Percentiles rank a stretch among this genome's conserved stretches.
These are phyloP conservation scores for Pseudonitzschia pungens DNA, from an alignment of 108 stramenopile genomes.

Conservation along the genomic window DNA sequence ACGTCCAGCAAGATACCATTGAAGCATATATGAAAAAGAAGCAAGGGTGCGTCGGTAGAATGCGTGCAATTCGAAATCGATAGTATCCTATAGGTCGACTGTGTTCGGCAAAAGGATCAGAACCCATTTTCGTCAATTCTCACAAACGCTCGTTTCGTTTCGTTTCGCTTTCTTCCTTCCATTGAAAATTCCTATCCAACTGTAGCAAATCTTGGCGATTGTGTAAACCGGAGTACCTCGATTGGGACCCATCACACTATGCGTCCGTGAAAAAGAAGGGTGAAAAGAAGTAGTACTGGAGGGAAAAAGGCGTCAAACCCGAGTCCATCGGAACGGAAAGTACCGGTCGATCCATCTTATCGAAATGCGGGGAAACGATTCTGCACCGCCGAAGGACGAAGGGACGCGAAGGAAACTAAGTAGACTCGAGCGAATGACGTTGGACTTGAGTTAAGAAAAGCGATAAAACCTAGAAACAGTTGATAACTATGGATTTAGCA, in stretches of 20 bases:
- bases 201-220: constrained; percentile 60
- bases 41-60: constrained; percentile 36
- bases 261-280: constrained; percentile 12
- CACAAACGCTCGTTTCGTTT: not conserved
- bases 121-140: not conserved
- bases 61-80: not conserved
- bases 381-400: no score
- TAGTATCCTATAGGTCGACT: no score
- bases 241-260: constrained; percentile 51
- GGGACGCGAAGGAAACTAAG: no score
- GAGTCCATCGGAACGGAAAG: not conserved
- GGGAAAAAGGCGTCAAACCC: not conserved
- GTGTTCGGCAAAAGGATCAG: no score
- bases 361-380: no score
- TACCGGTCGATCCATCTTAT: no score
- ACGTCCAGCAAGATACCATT: constrained; percentile 77
- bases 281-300: not conserved
- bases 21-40: constrained; percentile 60
- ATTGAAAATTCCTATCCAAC: no score
- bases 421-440: no score
- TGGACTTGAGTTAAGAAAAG: not conserved
- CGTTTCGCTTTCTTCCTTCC: not conserved
- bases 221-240: constrained; percentile 64
- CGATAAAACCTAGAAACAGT: not conserved
- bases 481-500: not conserved